phyloP scores from a whole-genome alignment of 2,329 filamentous ascomycete species.

The Zasmidium citrigriseum region DNA sequence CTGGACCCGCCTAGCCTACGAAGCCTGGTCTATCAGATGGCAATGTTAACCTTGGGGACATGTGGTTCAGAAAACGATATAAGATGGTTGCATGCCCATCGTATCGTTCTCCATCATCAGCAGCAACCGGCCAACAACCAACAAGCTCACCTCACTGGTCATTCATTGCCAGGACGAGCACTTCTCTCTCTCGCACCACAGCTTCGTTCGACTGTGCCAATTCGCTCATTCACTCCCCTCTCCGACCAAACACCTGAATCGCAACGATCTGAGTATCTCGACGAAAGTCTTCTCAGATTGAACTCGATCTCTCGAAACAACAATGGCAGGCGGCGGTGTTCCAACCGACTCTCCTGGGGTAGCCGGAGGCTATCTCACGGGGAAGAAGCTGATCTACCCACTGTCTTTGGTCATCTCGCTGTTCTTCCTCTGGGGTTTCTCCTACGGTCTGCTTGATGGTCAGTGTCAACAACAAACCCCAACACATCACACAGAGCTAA shows the following conservation, averaged over 20 bases:
- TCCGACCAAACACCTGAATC: too few relatives aligned
- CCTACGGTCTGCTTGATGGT: slow-evolving; percentile 35
- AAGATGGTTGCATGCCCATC: slow-evolving; percentile 12
- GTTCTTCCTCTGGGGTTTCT: slow-evolving; percentile 48
- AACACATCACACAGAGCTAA: too few relatives aligned
- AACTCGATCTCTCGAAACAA: slow-evolving; percentile 5
- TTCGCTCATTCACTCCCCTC: too few relatives aligned
- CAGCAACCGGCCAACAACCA: slow-evolving; percentile 15
- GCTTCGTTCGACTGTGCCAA: slow-evolving; percentile 23
- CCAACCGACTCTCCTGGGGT: slow-evolving; percentile 40
- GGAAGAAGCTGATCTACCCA: slow-evolving; percentile 51
- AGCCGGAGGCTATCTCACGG: slow-evolving; percentile 45
- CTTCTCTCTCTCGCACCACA: slow-evolving; percentile 14
- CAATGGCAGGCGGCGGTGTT: slow-evolving; percentile 45
- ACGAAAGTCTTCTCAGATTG: too few relatives aligned
- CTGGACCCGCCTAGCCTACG: slow-evolving; percentile 15
- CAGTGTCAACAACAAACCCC: neutral
- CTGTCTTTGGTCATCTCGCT: slow-evolving; percentile 49
- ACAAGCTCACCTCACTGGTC: slow-evolving; percentile 15
- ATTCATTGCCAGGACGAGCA: slow-evolving; percentile 22
- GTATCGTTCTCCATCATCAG: slow-evolving; percentile 10
- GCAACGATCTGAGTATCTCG: too few relatives aligned
- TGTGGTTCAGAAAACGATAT: slow-evolving; percentile 9
- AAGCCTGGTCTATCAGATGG: slow-evolving; percentile 4
- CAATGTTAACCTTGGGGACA: neutral